Conservation (phyloP, 768 basidiomycete species). For the Lyophyllum semitale region DNA sequence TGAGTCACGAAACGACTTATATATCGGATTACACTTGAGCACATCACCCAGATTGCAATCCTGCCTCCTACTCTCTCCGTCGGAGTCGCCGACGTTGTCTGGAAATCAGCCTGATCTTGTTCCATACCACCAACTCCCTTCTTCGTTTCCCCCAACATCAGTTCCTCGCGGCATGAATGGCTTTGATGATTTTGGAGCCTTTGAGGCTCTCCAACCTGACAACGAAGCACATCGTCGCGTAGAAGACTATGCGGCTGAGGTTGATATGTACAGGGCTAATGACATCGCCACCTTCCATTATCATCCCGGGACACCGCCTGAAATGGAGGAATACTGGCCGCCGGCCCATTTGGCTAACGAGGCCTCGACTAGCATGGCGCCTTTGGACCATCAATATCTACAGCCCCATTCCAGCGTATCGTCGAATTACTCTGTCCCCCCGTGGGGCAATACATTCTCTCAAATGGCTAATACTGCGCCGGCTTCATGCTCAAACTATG, state of each 20-base stretch:
- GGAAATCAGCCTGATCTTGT: neutral
- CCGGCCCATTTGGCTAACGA: neutral
- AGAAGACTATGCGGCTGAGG: neutral
- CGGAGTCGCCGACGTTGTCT: neutral
- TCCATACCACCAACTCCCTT: slow-evolving; percentile 3
- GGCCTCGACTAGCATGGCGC: neutral
- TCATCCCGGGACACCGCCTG: neutral
- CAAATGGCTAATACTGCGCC: neutral
- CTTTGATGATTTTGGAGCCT: slow-evolving; percentile 7
- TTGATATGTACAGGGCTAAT: neutral
- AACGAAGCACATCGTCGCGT: neutral
- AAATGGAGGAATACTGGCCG: slow-evolving; percentile 6
- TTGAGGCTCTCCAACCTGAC: slow-evolving; percentile 1
- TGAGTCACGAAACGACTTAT: slow-evolving; percentile 16
- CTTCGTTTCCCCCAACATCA: slow-evolving; percentile 6
- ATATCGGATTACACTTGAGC: slow-evolving; percentile 3
- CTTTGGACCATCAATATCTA: slow-evolving; percentile 2
- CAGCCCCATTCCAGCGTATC: neutral
- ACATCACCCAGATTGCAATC: slow-evolving; percentile 12
- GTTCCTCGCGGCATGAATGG: slow-evolving; percentile 12
- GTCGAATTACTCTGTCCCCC: slow-evolving; percentile 1
- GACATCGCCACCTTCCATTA: slow-evolving; percentile 2
- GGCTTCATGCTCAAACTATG: slow-evolving; percentile 9
- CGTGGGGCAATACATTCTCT: slow-evolving; percentile 2
- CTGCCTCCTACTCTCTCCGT: slow-evolving; percentile 2